Conservation (phyloP, 2,329 filamentous ascomycete genomes). For the Cadophora sp. region DNA sequence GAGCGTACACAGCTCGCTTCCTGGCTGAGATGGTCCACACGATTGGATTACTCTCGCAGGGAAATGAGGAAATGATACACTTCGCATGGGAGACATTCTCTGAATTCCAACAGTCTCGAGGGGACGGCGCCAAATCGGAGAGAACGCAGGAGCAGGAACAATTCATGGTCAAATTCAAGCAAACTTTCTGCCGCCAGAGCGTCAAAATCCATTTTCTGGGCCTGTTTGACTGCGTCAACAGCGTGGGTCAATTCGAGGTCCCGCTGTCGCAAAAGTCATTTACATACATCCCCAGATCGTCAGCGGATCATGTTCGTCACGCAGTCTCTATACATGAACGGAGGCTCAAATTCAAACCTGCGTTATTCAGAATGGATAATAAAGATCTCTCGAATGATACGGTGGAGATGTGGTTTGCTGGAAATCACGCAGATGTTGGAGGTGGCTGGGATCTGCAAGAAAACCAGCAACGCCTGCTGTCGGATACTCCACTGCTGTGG, state of each 20-base stretch:
- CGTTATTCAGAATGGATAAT: conserved; percentile 16
- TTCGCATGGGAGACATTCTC: conserved; percentile 24
- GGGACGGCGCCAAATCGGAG: background rate
- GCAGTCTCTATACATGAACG: conserved; percentile 23
- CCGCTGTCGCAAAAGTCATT: conserved; percentile 6
- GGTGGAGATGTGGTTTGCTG: conserved; percentile 23
- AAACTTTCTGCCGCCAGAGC: conserved; percentile 17
- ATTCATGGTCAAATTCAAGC: conserved; percentile 21
- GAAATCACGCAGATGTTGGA: conserved; percentile 23
- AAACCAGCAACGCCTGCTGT: background rate
- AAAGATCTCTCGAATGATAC: background rate
- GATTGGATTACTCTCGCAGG: conserved; percentile 19
- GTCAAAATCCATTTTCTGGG: conserved; percentile 22
- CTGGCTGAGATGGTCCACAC: conserved; percentile 21
- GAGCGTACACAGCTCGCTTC: conserved; percentile 23
- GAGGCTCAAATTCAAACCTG: conserved; percentile 19
- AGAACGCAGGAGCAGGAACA: background rate
- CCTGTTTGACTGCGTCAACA: conserved; percentile 24
- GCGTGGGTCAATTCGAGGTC: conserved; percentile 19
- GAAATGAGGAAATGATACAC: conserved; percentile 24
- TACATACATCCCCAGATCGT: conserved; percentile 5
- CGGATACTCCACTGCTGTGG: conserved; percentile 19
- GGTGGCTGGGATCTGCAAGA: conserved; percentile 17
- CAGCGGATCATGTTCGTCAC: conserved; percentile 21
- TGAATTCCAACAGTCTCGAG: conserved; percentile 14